Conservation (phyloP, 495 filamentous ascomycete species). For the Penicillium crystallinum region DNA sequence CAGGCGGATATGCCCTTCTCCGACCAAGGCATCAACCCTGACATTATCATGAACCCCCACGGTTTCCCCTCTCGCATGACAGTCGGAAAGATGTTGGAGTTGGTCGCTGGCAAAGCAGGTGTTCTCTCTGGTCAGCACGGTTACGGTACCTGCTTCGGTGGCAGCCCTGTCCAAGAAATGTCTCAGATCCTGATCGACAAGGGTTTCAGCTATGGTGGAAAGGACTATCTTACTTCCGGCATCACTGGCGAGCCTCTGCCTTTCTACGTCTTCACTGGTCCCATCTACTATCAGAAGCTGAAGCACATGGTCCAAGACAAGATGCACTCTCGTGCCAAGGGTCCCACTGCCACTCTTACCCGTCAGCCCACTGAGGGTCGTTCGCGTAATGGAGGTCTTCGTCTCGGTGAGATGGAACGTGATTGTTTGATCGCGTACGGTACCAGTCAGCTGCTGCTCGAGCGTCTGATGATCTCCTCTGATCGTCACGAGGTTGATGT, state of each 20-base stretch:
- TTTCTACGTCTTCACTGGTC: slow-evolving; percentile 96
- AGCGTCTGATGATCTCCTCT: slow-evolving; percentile 88
- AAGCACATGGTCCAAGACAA: slow-evolving; percentile 99
- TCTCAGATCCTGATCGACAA: slow-evolving; percentile 74
- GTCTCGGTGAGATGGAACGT: slow-evolving; percentile 97
- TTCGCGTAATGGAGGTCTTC: slow-evolving; percentile 83
- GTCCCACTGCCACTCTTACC: slow-evolving; percentile 85
- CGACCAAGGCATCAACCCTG: slow-evolving; percentile 81
- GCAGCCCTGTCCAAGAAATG: slow-evolving; percentile 87
- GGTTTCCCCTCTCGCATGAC: slow-evolving; percentile 99
- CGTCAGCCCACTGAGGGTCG: slow-evolving; percentile 96
- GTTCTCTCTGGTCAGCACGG: slow-evolving; percentile 74
- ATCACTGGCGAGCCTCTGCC: slow-evolving; percentile 92
- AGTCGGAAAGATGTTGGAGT: slow-evolving; percentile 95
- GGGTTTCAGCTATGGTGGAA: slow-evolving; percentile 93
- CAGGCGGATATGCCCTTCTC: slow-evolving; percentile 97
- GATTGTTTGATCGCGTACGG: slow-evolving; percentile 97
- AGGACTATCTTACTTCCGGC: slow-evolving; percentile 91
- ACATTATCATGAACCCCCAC: slow-evolving; percentile 99
- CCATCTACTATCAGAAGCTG: slow-evolving; percentile 98
- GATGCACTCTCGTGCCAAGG: slow-evolving; percentile 93
- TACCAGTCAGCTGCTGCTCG: slow-evolving; percentile 83
- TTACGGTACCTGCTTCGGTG: slow-evolving; percentile 94
- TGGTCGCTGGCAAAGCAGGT: slow-evolving; percentile 90
- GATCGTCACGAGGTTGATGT: slow-evolving; percentile 89